Evolutionary conservation across 345 rosid genomes (phyloP), one percentile per base, ranked within the genome.

Genomic region (Tarenaya hassleriana): DNA sequence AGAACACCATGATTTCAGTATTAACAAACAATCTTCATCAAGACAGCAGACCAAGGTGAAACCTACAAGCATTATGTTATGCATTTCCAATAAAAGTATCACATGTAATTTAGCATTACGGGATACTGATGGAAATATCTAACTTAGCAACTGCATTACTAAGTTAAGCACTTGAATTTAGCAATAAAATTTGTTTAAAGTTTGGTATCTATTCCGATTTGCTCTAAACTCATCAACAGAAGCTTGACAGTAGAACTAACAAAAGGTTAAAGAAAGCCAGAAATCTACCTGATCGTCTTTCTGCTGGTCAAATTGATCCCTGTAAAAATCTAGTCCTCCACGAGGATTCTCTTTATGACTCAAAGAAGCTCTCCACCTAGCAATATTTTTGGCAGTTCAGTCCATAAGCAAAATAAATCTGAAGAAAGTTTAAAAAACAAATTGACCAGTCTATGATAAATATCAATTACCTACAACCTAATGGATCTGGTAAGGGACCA

Each of bases 251-350:
- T 59, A 0, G 6, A 24, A 24, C 29, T 24, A 24, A 24, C 2
- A 24, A 24, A 24, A 5, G 3, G 29, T 24, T 24, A 24, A 24
- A 24, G 2, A 24, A 35, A n/a, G 50, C 35, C 56, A 41, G 3
- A 35, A 11, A 10, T 45, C 38, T 60, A 67, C 72, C 72, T 67
- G 72, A 38, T 61, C 72, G 54, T 61, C 63, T 67, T 67, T 67
- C 63, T 67, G 72, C 67, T 67, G 72, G 67, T 67, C 72, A 67
- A 67, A 67, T 10, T 67, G 72, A 41, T 67, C 72, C 37, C 72
- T 55, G 50, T 67, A 67, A 61, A 67, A 67, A 39, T 67, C 72
- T 5, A 67, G 62, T 49, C 72, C 72, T 60, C 72, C 72, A 1
- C 72, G 72, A 11, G 72, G 72, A 55, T 67, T 67, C 58, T 67